A percentile compares a stretch with the other conserved stretches of the same genome.
Evolutionary conservation across 192 early-diverging fungal species (phyloP).

Genomic region (Coemansia sp.): DNA sequence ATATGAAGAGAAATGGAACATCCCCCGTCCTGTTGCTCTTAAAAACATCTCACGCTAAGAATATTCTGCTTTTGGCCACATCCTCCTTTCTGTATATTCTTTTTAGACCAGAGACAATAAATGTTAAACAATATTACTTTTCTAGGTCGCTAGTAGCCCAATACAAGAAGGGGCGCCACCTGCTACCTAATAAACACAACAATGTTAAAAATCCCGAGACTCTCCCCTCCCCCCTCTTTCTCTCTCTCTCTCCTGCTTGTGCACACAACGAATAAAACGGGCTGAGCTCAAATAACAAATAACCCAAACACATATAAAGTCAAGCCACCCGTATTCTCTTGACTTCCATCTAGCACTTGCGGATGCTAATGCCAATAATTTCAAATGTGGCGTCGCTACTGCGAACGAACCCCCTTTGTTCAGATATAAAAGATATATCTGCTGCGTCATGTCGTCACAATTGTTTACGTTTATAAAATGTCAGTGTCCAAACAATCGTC

Average conservation of each 20-base stretch:
- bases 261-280: too few species aligned
- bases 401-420: background rate
- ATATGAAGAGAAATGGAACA: background rate
- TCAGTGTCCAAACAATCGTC: background rate
- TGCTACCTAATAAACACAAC: too few species aligned
- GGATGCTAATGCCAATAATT: background rate
- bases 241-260: too few species aligned
- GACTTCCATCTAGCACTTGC: background rate
- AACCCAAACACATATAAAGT: background rate
- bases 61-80: too few species aligned
- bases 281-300: background rate
- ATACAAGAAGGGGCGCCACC: too few species aligned
- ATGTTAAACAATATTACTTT: too few species aligned
- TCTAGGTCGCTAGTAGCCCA: too few species aligned
- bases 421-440: background rate
- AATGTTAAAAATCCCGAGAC: too few species aligned
- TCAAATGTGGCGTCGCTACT: background rate
- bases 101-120: too few species aligned
- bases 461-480: background rate
- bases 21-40: background rate
- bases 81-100: too few species aligned
- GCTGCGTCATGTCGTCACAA: background rate
- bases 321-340: background rate
- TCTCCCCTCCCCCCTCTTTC: too few species aligned
- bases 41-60: background rate